Evolutionary conservation across 208 protist species (phyloP).

Genomic region (Sergeia podlipaevii): DNA sequence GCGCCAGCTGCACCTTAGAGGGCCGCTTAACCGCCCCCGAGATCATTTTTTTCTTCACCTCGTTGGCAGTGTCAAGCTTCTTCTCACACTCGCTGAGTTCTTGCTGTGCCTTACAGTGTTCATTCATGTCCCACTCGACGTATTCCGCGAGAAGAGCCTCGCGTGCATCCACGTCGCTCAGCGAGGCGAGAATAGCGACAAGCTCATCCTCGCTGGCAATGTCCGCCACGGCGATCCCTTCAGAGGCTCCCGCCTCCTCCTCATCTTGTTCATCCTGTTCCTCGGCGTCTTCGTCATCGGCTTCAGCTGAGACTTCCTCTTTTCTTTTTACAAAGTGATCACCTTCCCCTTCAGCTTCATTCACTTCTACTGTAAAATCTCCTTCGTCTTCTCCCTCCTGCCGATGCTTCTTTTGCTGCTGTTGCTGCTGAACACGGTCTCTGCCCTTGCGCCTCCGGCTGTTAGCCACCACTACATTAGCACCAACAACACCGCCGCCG

Average conservation of each 20-base stretch:
- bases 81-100: constrained; percentile 14
- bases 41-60: constrained; percentile 20
- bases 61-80: constrained; percentile 11
- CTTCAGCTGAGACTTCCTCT: background rate
- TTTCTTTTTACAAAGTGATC: too few relatives aligned
- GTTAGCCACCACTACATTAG: too few relatives aligned
- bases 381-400: too few relatives aligned
- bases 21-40: constrained; percentile 17
- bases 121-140: constrained; percentile 8
- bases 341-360: too few relatives aligned
- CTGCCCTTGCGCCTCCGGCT: background rate
- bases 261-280: constrained; percentile 2
- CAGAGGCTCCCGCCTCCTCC: background rate
- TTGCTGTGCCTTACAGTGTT: background rate
- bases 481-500: too few relatives aligned
- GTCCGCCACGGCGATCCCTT: constrained; percentile 2
- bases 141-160: constrained; percentile 14
- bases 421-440: background rate
- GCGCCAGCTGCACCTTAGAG: constrained; percentile 33
- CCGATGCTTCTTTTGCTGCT: background rate
- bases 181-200: constrained; percentile 3
- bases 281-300: background rate
- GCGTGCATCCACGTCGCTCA: constrained; percentile 3
- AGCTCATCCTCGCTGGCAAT: constrained; percentile 6
- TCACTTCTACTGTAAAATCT: too few relatives aligned